Base-by-base conservation (phyloP, 345 rosid genomes). In the Rhizophora apiculata region DNA sequence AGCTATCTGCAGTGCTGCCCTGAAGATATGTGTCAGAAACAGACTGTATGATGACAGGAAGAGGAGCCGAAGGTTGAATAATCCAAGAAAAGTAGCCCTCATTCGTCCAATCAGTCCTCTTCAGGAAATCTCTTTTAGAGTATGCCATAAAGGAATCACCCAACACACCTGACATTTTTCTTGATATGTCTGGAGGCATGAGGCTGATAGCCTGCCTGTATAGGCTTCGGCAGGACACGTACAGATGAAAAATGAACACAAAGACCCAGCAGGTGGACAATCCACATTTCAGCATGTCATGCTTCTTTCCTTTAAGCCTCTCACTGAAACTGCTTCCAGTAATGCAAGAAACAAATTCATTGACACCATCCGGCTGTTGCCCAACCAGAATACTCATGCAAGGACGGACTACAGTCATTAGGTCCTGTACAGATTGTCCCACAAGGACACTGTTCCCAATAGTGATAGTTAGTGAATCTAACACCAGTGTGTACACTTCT, bases 71-170 rank as follows among this genome's bases (percentile, higher is more conserved):
- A 69, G 88, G 81, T 55, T 82, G 84, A 64, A 64, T 68, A 71
- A 87, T 81, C 92, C 84, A 88, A 63, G 92, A 88, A 82, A 95
- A 95, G 68, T 95, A 92, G 68, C 89, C 92, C 27, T 85, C 86
- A 62, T 79, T 59, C 29, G 68, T 72, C 96, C 90, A 90, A 29
- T 75, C 85, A 65, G 81, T 84, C 69, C 78, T 87, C 80, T 85
- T 88, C 73, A 83, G 75, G 86, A 82, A 82, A 75, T 88, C 93
- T 68, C 62, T 81, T 66, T 96, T 96, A 43, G 88, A 74, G 72
- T 75, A 77, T 68, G 84, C 83, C 31, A 78, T 73, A 46, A 83
- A 70, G 56, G 79, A 77, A 78, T 86, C 88, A 0, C 88, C 83
- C 80, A 84, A 78, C 21, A 54, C 72, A 29, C 68, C 73, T 62